Evolutionary conservation across 495 filamentous ascomycete genomes (phyloP), one percentile per base, ranked within the genome.

Genomic region (Daldinia bambusicola): DNA sequence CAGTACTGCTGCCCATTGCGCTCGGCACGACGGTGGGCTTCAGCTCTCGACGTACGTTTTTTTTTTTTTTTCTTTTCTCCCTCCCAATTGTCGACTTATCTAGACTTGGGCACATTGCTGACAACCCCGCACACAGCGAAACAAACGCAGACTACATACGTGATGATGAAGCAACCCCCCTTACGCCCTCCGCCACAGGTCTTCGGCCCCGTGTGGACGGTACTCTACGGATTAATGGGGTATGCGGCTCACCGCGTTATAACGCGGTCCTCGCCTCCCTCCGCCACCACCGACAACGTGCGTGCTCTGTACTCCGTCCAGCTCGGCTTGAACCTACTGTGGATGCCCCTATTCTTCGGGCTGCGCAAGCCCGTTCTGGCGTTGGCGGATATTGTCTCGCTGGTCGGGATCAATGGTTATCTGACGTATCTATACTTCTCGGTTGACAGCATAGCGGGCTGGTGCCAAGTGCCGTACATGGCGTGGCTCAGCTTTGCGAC

Each of bases 301-400:
- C 73, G 75, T 38, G 91, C 90, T 0, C 84, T 97, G 14, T 98
- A 97, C 83, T 91, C 90, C 6, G 87, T 90, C 51, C 94, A 97
- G 76, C 89, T 98, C 8, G 90, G 83, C 18, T 80, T 97, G 13
- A 97, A 98, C 77, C 80, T 95, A 18, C 77, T 90, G 53, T 98
- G 92, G 93, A 97, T 95, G 93, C 95, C 95, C 1, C 86, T 97
- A 8, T 98, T 98, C 85, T 97, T 97, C 76, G 84, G 86, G 0
- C 70, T 91, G 36, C 85, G 88, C 41, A 85, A 87, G 26, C 92
- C 93, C 2, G 85, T 89, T 63, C 86, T 88, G 75, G 94, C 93
- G 1, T 86, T 93, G 8, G 86, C 84, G 4, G 92, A 98, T 80
- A 89, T 96, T 55, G 81, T 91, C 2, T 85, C 89, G 0, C 81